Percentiles rank a stretch among this genome's conserved stretches.
These are phyloP conservation scores for Dimargaris verticillata DNA, from an alignment of 192 early-diverging fungal genomes.

Conservation along the genomic window DNA sequence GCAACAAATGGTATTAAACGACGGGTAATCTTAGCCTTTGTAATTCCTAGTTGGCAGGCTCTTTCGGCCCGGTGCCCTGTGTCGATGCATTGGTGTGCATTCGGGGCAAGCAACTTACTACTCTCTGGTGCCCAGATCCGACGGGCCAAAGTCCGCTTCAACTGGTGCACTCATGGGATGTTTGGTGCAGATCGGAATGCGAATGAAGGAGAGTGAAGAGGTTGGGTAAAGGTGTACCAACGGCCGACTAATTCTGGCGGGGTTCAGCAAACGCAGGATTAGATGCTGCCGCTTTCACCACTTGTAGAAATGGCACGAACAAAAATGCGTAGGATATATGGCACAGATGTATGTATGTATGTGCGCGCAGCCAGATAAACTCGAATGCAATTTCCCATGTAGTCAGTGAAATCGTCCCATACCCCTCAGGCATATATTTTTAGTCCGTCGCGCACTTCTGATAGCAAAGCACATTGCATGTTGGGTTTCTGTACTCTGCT, in stretches of 20 bases:
- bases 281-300: neutral
- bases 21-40: neutral
- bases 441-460: too few species aligned
- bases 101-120: conserved; percentile 24
- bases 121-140: conserved; percentile 38
- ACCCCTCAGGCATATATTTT: neutral
- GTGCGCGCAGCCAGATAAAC: neutral
- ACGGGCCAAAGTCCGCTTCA: conserved; percentile 25
- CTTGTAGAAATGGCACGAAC: neutral
- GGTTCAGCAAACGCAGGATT: neutral
- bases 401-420: neutral
- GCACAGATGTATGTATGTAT: neutral
- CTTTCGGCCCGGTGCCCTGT: neutral
- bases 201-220: neutral
- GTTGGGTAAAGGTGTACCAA: neutral
- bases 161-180: neutral
- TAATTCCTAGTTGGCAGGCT: neutral
- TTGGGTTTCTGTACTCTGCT: too few species aligned
- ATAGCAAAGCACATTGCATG: too few species aligned
- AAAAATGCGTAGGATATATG: neutral
- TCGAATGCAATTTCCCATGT: neutral
- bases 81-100: neutral
- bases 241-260: neutral
- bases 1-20: neutral
- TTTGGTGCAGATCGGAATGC: neutral